Evolutionary conservation across 495 filamentous ascomycete species (phyloP), one percentile per base, ranked within the genome.

Genomic region (Chaetomium tenue): DNA sequence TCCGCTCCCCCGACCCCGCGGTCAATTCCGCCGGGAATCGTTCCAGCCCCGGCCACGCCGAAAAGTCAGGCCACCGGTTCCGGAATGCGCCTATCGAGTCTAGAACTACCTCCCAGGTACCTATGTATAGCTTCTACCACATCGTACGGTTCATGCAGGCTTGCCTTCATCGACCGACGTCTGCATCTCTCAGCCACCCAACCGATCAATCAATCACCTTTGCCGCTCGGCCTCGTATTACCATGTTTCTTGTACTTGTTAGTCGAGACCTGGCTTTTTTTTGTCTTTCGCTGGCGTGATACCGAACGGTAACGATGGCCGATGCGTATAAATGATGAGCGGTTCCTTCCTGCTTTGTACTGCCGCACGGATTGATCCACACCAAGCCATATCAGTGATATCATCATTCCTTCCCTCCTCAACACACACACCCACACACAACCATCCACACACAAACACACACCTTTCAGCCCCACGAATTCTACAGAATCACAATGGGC

Each of bases 401-500:
- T 56, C 60, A 63, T 63, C 51, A 15, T 46, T 47, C 13, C 11
- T 18, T 37, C 11, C n/a, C 16, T 20, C 50, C 18, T 37, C 1
- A 22, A 52, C 39, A 51, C 13, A 55, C 52, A 52, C 52, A 26
- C 11, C 2, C 25, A 53, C n/a, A n/a, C n/a, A n/a, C n/a, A 30
- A n/a, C n/a, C n/a, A n/a, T n/a, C n/a, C n/a, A n/a, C n/a, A 30
- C 28, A 30, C 28, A 30, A 6, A 30, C 28, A 30, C 28, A 30
- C 28, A 30, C 28, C 2, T 6, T 30, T 6, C 28, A 28, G 18
- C 58, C 3, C 0, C 51, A 58, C 39, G 39, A 15, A 25, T 26
- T 39, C 4, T 51, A 59, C 20, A 37, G 22, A 61, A 23, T 55
- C 13, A 76, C 13, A 58, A 79, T 78, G 73, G 50, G 70, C 46